Percentiles rank a stretch among this genome's conserved stretches.
These are phyloP conservation scores for Herpomyces periplanetae DNA, from an alignment of 2,329 filamentous ascomycete genomes.

Conservation along the genomic window DNA sequence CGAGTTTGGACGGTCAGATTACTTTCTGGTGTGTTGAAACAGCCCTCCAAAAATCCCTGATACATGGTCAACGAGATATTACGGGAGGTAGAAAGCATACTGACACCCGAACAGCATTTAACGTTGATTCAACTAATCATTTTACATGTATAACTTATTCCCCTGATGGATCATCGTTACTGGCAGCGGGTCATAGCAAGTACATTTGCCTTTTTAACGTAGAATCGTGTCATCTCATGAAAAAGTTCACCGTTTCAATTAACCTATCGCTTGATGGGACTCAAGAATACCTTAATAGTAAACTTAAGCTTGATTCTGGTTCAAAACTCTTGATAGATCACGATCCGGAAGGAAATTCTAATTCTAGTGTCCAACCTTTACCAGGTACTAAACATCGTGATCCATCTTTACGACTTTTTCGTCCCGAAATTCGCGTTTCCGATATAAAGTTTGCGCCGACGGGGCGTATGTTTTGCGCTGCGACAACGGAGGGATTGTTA, in stretches of 20 bases:
- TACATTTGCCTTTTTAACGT: slow-evolving; percentile 96
- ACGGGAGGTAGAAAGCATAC: slow-evolving; percentile 62
- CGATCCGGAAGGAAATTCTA: slow-evolving; percentile 47
- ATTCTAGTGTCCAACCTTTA: slow-evolving; percentile 29
- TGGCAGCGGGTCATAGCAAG: slow-evolving; percentile 85
- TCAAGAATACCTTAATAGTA: slow-evolving; percentile 84
- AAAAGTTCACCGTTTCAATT: slow-evolving; percentile 77
- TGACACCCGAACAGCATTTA: slow-evolving; percentile 64
- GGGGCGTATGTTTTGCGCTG: slow-evolving; percentile 63
- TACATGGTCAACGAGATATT: slow-evolving; percentile 66
- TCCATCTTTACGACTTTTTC: slow-evolving; percentile 30
- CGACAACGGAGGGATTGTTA: slow-evolving; percentile 65
- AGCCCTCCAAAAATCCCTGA: slow-evolving; percentile 40
- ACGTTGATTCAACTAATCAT: slow-evolving; percentile 52
- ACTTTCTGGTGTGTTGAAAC: slow-evolving; percentile 81
- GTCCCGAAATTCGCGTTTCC: slow-evolving; percentile 47
- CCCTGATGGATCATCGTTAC: slow-evolving; percentile 52
- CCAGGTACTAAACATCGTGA: slow-evolving; percentile 49
- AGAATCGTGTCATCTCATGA: slow-evolving; percentile 51
- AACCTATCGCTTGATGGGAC: slow-evolving; percentile 87
- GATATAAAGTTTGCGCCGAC: slow-evolving; percentile 58
- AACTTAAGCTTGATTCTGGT: slow-evolving; percentile 56
- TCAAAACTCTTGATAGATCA: slow-evolving; percentile 51
- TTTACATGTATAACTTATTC: slow-evolving; percentile 68
- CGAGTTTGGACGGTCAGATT: slow-evolving; percentile 64